A percentile compares a stretch with the other conserved stretches of the same genome.
Conservation (phyloP, 371 early-diverging fungal genomes). For the Entomophthora muscae region DNA sequence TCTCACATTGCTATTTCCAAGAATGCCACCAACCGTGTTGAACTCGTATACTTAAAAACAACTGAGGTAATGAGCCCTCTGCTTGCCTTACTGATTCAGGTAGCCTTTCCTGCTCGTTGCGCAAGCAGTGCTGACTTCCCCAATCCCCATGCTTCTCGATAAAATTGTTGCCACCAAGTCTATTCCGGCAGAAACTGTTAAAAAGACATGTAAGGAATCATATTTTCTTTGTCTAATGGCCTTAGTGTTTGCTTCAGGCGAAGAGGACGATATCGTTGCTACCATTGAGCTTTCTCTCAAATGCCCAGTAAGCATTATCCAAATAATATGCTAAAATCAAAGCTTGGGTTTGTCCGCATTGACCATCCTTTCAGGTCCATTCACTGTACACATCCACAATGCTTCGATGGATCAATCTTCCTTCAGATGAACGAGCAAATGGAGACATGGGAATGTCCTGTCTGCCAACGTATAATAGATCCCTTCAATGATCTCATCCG, state of each 20-base stretch:
- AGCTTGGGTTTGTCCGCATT: background rate
- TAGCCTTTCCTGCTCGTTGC: background rate
- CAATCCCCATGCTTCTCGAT: background rate
- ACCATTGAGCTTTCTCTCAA: background rate
- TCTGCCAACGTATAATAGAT: constrained; percentile 1
- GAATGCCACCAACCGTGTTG: background rate
- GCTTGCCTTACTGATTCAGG: too few relatives aligned
- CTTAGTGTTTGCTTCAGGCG: background rate
- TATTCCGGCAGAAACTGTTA: background rate
- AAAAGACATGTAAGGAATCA: background rate
- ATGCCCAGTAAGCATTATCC: background rate
- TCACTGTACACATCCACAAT: background rate
- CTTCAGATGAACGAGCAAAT: constrained; percentile 4
- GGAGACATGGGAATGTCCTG: constrained; percentile 6
- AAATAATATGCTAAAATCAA: background rate
- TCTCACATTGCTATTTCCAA: background rate
- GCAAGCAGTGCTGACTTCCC: background rate
- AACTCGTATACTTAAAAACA: background rate
- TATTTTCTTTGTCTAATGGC: too few relatives aligned
- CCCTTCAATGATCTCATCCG: background rate
- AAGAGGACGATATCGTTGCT: background rate
- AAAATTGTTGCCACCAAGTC: background rate
- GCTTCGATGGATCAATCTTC: constrained; percentile 3
- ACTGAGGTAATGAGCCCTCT: constrained; percentile 7
- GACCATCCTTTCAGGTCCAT: constrained; percentile 1